A percentile compares a stretch with the other conserved stretches of the same genome.
These are phyloP conservation scores for Plasmopara muralis DNA, from an alignment of 352 stramenopile species.

Conservation along the genomic window DNA sequence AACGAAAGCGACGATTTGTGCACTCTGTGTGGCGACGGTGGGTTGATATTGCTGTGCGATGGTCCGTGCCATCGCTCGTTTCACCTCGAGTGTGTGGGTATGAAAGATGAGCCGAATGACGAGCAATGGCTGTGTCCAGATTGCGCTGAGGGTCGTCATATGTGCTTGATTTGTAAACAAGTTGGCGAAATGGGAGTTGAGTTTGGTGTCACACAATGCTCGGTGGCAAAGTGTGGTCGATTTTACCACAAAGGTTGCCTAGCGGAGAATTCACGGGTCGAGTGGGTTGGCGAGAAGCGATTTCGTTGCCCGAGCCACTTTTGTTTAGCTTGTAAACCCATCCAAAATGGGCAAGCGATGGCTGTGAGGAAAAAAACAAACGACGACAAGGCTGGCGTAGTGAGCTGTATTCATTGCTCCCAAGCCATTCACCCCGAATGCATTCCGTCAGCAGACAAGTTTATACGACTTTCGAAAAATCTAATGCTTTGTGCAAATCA, in stretches of 20 bases:
- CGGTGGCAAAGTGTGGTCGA: slow-evolving; percentile 87
- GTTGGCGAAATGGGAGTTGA: slow-evolving; percentile 85
- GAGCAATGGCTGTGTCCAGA: slow-evolving; percentile 89
- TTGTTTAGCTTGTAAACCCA: slow-evolving; percentile 63
- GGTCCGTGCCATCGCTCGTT: slow-evolving; percentile 90
- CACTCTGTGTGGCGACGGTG: slow-evolving; percentile 87
- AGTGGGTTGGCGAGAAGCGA: slow-evolving; percentile 84
- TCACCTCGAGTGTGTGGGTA: slow-evolving; percentile 88
- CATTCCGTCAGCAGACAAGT: slow-evolving; percentile 65
- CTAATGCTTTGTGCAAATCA: slow-evolving; percentile 88
- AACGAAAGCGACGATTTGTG: slow-evolving; percentile 89
- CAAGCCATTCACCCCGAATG: slow-evolving; percentile 78
- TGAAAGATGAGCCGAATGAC: slow-evolving; percentile 75
- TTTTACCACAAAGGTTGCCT: slow-evolving; percentile 91
- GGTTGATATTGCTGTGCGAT: slow-evolving; percentile 88
- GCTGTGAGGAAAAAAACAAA: slow-evolving; percentile 39
- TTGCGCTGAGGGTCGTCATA: slow-evolving; percentile 82
- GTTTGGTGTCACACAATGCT: slow-evolving; percentile 88
- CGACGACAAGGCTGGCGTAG: slow-evolving; percentile 28
- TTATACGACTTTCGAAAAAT: slow-evolving; percentile 75
- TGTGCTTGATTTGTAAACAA: slow-evolving; percentile 89
- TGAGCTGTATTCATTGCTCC: slow-evolving; percentile 86
- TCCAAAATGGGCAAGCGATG: slow-evolving; percentile 3
- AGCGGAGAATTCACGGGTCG: slow-evolving; percentile 59
- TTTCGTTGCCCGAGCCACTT: slow-evolving; percentile 90